phyloP scores from a whole-genome alignment of 2,329 filamentous ascomycete species.

The Aureobasidium sp. region DNA sequence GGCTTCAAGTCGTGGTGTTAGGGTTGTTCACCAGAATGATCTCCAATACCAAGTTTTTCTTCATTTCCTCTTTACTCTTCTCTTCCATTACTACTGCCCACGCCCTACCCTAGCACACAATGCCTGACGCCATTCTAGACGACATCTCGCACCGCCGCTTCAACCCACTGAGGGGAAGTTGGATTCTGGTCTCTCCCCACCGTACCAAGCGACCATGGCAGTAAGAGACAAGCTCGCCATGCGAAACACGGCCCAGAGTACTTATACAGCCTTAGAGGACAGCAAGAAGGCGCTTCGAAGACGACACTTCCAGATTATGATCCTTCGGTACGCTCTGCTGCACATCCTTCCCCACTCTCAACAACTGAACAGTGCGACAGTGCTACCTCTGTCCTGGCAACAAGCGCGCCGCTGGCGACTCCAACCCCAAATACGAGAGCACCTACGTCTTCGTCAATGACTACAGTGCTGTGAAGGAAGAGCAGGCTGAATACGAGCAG shows the following conservation, averaged over 20 bases:
- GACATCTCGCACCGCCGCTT: constrained; percentile 95
- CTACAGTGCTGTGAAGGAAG: constrained; percentile 92
- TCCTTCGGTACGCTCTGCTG: constrained; percentile 40
- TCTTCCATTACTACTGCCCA: background rate
- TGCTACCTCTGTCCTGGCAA: constrained; percentile 96
- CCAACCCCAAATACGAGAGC: constrained; percentile 76
- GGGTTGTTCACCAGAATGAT: background rate
- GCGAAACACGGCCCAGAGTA: constrained; percentile 41
- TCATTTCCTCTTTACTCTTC: background rate
- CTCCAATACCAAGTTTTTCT: constrained; percentile 7
- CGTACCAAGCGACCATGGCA: constrained; percentile 97
- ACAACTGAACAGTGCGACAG: constrained; percentile 35
- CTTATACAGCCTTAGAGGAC: constrained; percentile 30
- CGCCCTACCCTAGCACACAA: constrained; percentile 19
- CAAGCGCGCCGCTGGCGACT: constrained; percentile 75
- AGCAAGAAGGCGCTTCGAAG: constrained; percentile 42
- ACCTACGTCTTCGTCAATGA: constrained; percentile 97
- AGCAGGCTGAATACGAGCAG: constrained; percentile 70
- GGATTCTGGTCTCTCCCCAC: constrained; percentile 92
- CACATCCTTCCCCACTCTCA: background rate
- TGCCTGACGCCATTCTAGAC: constrained; percentile 57
- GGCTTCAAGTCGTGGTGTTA: constrained; percentile 5
- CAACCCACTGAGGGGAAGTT: constrained; percentile 83
- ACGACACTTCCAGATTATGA: constrained; percentile 68
- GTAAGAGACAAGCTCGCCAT: constrained; percentile 65